Conservation (phyloP, 345 rosid genomes). For the Laguncularia racemosa region DNA sequence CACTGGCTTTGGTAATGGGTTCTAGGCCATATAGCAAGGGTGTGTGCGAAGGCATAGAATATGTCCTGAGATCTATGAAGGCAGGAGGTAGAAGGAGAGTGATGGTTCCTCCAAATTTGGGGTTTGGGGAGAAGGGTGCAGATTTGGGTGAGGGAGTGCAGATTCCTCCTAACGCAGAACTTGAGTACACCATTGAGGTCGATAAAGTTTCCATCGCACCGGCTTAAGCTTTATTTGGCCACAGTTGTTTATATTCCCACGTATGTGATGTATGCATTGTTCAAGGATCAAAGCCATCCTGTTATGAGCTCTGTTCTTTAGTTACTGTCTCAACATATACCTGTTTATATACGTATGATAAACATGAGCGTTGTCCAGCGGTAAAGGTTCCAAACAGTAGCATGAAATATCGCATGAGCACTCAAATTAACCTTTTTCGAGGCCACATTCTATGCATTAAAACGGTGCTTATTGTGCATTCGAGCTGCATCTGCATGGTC, state of each 20-base stretch:
- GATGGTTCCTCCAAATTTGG: conserved; percentile 58
- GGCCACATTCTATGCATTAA: no score
- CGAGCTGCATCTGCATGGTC: no score
- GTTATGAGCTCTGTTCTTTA: not conserved
- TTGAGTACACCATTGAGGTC: conserved; percentile 73
- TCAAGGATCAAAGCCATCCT: not conserved
- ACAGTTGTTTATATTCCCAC: not conserved
- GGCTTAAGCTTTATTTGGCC: conserved; percentile 29
- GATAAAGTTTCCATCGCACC: conserved; percentile 89
- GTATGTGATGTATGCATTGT: not conserved
- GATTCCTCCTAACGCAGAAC: conserved; percentile 55
- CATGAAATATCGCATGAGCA: no score
- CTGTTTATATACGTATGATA: no score
- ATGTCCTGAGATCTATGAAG: conserved; percentile 64
- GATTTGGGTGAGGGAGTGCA: conserved; percentile 57
- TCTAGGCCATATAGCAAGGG: conserved; percentile 80
- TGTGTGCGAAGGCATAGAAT: conserved; percentile 76
- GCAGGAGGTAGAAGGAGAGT: conserved; percentile 85
- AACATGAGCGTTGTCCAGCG: no score
- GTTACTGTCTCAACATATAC: no score
- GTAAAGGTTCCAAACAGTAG: no score
- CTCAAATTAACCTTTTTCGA: no score
- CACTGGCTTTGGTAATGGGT: conserved; percentile 69
- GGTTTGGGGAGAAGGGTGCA: conserved; percentile 68
- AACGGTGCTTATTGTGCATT: no score